These are phyloP conservation scores for Sapria himalayana DNA, from an alignment of 345 rosid genomes.

Conservation along the genomic window DNA sequence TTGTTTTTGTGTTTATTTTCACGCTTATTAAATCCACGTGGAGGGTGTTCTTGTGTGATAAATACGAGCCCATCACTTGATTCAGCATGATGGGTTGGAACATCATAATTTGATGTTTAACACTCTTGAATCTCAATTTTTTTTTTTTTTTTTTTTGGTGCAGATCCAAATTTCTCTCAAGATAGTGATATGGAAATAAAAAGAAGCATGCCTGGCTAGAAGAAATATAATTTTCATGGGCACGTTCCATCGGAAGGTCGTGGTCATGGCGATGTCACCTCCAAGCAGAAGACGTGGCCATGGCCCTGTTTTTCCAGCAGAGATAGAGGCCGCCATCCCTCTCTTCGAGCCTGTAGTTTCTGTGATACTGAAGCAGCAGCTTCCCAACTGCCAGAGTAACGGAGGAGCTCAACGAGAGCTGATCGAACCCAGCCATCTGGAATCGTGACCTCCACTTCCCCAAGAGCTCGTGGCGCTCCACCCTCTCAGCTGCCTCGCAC, in stretches of 20 bases:
- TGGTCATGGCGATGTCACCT: constrained; percentile 10
- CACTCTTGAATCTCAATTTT: not conserved
- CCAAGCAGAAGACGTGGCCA: constrained; percentile 66
- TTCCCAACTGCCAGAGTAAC: constrained; percentile 20
- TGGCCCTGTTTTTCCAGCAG: constrained; percentile 41
- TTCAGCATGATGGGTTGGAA: constrained; percentile 3
- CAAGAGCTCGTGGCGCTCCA: constrained; percentile 56
- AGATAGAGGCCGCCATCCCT: constrained; percentile 39
- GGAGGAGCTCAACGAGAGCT: constrained; percentile 17
- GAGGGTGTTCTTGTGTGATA: too few species aligned
- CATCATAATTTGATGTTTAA: not conserved
- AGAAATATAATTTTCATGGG: constrained; percentile 9
- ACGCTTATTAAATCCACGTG: too few species aligned
- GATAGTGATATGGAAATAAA: constrained; percentile 1
- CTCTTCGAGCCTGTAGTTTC: constrained; percentile 28
- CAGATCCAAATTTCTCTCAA: constrained; percentile 2
- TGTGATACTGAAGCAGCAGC: constrained; percentile 24
- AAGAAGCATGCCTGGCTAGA: not conserved
- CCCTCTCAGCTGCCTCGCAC: constrained; percentile 59
- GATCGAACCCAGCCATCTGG: constrained; percentile 47
- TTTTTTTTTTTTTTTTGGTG: constrained; percentile 3
- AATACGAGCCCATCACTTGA: too few species aligned
- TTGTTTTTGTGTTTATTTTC: too few species aligned
- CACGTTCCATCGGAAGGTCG: too few species aligned
- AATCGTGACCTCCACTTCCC: constrained; percentile 60